A percentile compares a stretch with the other conserved stretches of the same genome.
phyloP scores from a whole-genome alignment of 1,139 yeast species.

The Hyphopichia pseudoburtonii region DNA sequence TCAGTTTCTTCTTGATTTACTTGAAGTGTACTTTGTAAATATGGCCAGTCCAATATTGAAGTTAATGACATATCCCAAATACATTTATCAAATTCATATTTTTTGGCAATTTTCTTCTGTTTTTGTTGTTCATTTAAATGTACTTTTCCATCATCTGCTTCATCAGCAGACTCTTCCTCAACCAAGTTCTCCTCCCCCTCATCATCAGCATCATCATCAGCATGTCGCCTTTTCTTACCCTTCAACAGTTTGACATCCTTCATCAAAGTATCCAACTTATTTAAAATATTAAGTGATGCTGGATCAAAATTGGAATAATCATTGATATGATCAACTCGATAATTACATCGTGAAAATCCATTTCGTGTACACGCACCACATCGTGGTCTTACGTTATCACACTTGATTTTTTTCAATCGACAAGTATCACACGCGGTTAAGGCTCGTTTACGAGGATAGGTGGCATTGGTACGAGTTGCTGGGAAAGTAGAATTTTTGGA shows the following conservation, averaged over 20 bases:
- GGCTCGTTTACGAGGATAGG: slow-evolving; percentile 35
- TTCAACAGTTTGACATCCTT: slow-evolving; percentile 20
- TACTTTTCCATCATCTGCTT: neutral
- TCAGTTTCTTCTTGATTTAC: slow-evolving; percentile 15
- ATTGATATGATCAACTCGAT: slow-evolving; percentile 25
- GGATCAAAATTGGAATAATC: slow-evolving; percentile 27
- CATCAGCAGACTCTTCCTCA: neutral
- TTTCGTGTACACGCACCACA: slow-evolving; percentile 50
- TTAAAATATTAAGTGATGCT: slow-evolving; percentile 24
- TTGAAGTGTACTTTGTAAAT: slow-evolving; percentile 18
- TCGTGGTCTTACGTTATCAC: slow-evolving; percentile 51
- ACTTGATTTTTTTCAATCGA: slow-evolving; percentile 46
- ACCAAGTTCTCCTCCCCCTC: neutral
- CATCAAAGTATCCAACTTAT: slow-evolving; percentile 32
- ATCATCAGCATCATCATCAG: neutral
- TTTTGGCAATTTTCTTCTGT: slow-evolving; percentile 1
- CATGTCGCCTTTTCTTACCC: neutral
- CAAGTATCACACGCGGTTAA: slow-evolving; percentile 51
- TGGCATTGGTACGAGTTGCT: slow-evolving; percentile 5
- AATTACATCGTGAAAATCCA: slow-evolving; percentile 32
- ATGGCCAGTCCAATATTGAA: slow-evolving; percentile 38
- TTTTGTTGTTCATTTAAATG: neutral
- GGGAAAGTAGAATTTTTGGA: slow-evolving; percentile 1
- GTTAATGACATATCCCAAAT: slow-evolving; percentile 45
- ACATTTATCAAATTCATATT: slow-evolving; percentile 16